Base-by-base conservation (phyloP, 2,329 filamentous ascomycete species). In the Penicillium nordicum region DNA sequence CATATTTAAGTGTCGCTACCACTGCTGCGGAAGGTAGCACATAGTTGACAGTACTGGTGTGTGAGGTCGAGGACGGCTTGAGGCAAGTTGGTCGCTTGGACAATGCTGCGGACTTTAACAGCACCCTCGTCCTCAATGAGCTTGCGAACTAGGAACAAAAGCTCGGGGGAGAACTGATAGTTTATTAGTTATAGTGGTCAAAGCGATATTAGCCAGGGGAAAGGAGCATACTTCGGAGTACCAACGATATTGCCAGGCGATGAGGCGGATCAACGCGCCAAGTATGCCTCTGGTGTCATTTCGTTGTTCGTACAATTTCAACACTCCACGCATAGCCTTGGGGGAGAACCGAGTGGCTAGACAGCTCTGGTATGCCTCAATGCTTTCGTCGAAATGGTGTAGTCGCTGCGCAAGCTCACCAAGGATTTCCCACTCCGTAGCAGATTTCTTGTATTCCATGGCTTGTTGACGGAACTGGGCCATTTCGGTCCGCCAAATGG, bases 211-310 rank as follows among this genome's bases (percentile, higher is more conserved):
- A 29, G 8, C 36, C n/a, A 44, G 25, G 23, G 25, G 32, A 27
- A 37, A 16, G 14, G 42, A 53, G 25, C 77, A 68, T 74, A 88
- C 86, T 83, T 99, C 94, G 55, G 92, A 97, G 78, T 99, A 99
- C 94, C 94, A 99, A 65, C 94, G 84, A 77, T 97, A 99, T 77
- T 99, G 94, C 94, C 94, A 99, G 12, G 93, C 94, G 34, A 97
- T 90, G 41, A 99, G 80, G 50, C 92, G 82, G 63, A 99, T 97
- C 57, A 97, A 81, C n/a, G 90, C 87, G 29, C 87, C 88, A 7
- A 97, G 83, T 55, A 88, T 90, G 58, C 92, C 89, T 59, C 91
- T 81, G 4, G 90, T 92, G 74, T 90, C 90, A 68, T 88, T 89
- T 57, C 83, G 82, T 70, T 84, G 84, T 75, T 95, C 89, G 65